Evolutionary conservation across 225 moss, liverwort and hornwort genomes (phyloP).

Genomic region (Climacium dendroides): DNA sequence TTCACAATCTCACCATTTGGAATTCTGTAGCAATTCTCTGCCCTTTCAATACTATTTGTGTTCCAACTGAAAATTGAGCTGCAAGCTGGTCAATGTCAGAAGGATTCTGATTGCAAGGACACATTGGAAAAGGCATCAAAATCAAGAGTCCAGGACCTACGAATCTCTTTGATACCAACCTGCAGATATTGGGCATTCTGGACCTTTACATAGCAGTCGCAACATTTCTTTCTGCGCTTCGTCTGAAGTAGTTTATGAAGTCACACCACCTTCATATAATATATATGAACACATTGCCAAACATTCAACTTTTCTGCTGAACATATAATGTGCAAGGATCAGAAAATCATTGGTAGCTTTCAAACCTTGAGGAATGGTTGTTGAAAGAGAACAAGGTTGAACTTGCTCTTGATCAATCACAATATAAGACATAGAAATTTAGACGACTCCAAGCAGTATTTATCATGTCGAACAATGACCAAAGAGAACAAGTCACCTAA

Average conservation of each 20-base stretch:
- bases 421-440: background rate
- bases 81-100: background rate
- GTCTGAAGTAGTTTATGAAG: background rate
- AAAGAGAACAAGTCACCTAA: background rate
- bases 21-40: too few species aligned
- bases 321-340: background rate
- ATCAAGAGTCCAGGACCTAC: background rate
- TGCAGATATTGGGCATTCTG: too few species aligned
- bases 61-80: background rate
- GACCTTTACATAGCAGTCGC: background rate
- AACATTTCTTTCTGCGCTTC: background rate
- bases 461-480: background rate
- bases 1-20: too few species aligned
- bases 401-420: background rate
- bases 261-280: background rate
- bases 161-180: background rate
- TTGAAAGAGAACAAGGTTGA: background rate
- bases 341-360: background rate
- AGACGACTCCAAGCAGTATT: too few species aligned
- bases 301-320: background rate
- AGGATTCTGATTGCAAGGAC: background rate
- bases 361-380: background rate
- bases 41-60: too few species aligned
- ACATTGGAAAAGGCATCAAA: background rate
- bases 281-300: background rate